Percentiles rank a stretch among this genome's conserved stretches.
Evolutionary conservation across 2,329 filamentous ascomycete genomes (phyloP).

Genomic region (Ophiocordyceps polyrhachis-furcata): DNA sequence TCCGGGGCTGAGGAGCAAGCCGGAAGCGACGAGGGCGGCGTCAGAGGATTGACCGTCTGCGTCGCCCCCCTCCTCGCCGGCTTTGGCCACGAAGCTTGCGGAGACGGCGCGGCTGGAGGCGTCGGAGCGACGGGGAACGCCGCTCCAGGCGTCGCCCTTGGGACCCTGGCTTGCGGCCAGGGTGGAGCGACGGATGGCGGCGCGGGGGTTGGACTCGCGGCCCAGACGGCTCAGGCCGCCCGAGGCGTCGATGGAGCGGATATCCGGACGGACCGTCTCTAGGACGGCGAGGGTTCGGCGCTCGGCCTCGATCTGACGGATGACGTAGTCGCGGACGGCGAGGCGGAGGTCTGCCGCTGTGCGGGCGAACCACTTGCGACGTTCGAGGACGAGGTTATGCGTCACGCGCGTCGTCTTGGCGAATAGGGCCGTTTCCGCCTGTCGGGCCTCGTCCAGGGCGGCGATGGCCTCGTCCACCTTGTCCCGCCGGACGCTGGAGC

Average conservation of each 20-base stretch:
- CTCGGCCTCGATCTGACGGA: constrained; percentile 91
- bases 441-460: constrained; percentile 70
- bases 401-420: constrained; percentile 83
- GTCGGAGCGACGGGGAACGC: constrained; percentile 68
- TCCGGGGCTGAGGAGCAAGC: constrained; percentile 20
- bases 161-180: constrained; percentile 81
- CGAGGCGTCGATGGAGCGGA: constrained; percentile 77
- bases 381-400: constrained; percentile 70
- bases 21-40: background rate
- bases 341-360: constrained; percentile 69
- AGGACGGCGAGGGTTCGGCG: constrained; percentile 77
- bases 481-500: constrained; percentile 71
- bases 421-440: constrained; percentile 61
- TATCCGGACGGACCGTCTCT: constrained; percentile 85
- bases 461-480: constrained; percentile 97
- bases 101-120: constrained; percentile 62
- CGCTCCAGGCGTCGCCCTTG: constrained; percentile 96
- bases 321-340: constrained; percentile 77
- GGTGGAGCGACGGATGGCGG: constrained; percentile 42
- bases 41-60: constrained; percentile 17
- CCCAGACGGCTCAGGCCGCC: constrained; percentile 82
- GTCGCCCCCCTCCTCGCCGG: constrained; percentile 42
- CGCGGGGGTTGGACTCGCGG: constrained; percentile 64
- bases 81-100: constrained; percentile 46
- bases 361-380: constrained; percentile 75